Conservation (phyloP, 2,329 filamentous ascomycete species). For the Cytospora paraplurivora region DNA sequence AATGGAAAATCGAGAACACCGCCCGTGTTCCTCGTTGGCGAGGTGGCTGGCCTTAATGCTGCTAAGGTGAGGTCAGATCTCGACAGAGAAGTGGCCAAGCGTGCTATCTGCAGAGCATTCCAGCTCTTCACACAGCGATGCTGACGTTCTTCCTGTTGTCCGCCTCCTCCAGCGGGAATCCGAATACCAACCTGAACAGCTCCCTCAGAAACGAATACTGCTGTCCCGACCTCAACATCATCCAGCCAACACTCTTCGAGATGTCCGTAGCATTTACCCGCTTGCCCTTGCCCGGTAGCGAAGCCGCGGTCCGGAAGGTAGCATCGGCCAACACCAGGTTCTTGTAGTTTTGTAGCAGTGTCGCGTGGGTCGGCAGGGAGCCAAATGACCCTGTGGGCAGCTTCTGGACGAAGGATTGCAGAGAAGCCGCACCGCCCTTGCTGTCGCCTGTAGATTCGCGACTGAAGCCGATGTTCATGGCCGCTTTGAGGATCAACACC, state of each 20-base stretch:
- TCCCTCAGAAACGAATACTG: constrained; percentile 82
- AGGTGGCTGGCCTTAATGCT: not conserved
- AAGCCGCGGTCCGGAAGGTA: constrained; percentile 58
- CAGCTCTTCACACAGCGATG: constrained; percentile 53
- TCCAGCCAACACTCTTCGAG: constrained; percentile 75
- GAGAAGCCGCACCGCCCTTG: constrained; percentile 49
- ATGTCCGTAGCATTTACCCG: constrained; percentile 72
- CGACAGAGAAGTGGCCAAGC: not conserved
- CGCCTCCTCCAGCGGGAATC: constrained; percentile 79
- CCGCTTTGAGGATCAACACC: constrained; percentile 78
- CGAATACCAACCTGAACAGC: constrained; percentile 81
- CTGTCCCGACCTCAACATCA: constrained; percentile 63
- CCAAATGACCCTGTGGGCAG: constrained; percentile 81
- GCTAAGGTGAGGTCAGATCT: not conserved
- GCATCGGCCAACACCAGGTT: constrained; percentile 75
- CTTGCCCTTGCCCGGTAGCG: constrained; percentile 59
- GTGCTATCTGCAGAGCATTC: too few species aligned
- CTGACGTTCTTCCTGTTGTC: constrained; percentile 66
- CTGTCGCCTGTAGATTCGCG: constrained; percentile 51
- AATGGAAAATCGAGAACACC: not conserved
- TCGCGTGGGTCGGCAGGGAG: constrained; percentile 66
- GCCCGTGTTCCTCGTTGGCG: not conserved
- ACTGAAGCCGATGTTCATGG: constrained; percentile 79
- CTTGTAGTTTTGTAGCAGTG: constrained; percentile 77
- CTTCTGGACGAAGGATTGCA: constrained; percentile 76